Conservation (phyloP, 441 rosid genomes). For the Euphorbia schlechtendalii region DNA sequence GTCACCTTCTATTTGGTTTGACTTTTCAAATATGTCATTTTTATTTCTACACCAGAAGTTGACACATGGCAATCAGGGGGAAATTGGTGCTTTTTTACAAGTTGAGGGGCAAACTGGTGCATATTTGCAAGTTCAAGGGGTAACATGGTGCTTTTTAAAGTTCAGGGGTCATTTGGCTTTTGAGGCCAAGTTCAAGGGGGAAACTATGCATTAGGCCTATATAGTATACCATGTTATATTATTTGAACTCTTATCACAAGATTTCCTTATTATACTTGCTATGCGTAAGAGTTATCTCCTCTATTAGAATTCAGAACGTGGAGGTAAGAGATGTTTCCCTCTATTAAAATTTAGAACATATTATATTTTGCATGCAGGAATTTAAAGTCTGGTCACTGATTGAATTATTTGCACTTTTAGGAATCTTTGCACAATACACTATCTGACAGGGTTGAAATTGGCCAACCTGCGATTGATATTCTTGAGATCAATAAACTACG, state of each 20-base stretch:
- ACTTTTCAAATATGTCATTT: too few relatives aligned
- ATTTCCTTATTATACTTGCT: neutral
- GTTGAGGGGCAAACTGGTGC: too few relatives aligned
- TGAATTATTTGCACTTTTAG: constrained; percentile 32
- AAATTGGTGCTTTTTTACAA: too few relatives aligned
- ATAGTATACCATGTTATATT: neutral
- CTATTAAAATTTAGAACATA: neutral
- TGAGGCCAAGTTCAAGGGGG: too few relatives aligned
- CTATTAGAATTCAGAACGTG: neutral
- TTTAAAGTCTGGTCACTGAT: constrained; percentile 18
- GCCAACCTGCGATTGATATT: constrained; percentile 61
- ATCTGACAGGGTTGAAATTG: constrained; percentile 43
- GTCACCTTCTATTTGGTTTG: too few relatives aligned
- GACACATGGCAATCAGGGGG: too few relatives aligned
- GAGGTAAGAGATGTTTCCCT: neutral
- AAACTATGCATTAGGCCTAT: too few relatives aligned
- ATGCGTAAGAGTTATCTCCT: neutral
- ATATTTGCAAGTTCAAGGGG: too few relatives aligned
- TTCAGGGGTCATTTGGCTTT: too few relatives aligned
- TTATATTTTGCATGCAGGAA: neutral
- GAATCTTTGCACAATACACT: constrained; percentile 48
- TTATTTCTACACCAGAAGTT: too few relatives aligned
- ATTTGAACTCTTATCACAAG: too few relatives aligned
- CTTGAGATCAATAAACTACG: constrained; percentile 77
- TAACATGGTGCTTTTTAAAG: too few relatives aligned